phyloP scores from a whole-genome alignment of 1,284 basidiomycete species.

The Ganoderma multipileum region DNA sequence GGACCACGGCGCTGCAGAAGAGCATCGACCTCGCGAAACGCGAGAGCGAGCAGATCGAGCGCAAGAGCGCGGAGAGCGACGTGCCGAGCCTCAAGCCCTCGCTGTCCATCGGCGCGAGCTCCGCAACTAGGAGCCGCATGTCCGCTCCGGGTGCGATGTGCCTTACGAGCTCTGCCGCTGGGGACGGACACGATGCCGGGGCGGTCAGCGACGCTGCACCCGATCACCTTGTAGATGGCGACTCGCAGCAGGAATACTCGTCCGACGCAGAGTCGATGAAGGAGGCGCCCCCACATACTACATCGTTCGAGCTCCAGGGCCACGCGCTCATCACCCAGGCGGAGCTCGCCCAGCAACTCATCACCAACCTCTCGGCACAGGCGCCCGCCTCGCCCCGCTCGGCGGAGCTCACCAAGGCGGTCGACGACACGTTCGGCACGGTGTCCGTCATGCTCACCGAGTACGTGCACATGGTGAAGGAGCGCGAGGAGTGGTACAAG shows the following conservation, averaged over 20 bases:
- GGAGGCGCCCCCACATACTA: slow-evolving; percentile 68
- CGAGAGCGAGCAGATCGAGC: slow-evolving; percentile 33
- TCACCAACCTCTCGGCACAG: slow-evolving; percentile 56
- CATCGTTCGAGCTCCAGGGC: slow-evolving; percentile 75
- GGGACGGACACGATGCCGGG: slow-evolving; percentile 27
- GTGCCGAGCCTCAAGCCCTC: slow-evolving; percentile 34
- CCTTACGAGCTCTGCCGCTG: slow-evolving; percentile 23
- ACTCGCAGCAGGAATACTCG: slow-evolving; percentile 49
- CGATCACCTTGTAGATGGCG: slow-evolving; percentile 30
- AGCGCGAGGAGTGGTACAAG: slow-evolving; percentile 86
- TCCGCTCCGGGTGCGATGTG: slow-evolving; percentile 12
- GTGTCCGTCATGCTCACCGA: slow-evolving; percentile 70
- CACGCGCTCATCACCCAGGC: slow-evolving; percentile 83
- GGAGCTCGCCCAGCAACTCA: slow-evolving; percentile 77
- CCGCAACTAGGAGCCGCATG: slow-evolving; percentile 12
- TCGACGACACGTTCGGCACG: slow-evolving; percentile 68
- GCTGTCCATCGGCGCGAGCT: slow-evolving; percentile 27
- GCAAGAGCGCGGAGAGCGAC: slow-evolving; percentile 45
- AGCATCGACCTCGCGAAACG: slow-evolving; percentile 72
- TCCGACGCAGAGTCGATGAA: slow-evolving; percentile 51
- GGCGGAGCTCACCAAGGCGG: slow-evolving; percentile 60
- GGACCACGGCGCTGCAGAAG: slow-evolving; percentile 79
- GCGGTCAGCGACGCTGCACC: slow-evolving; percentile 14
- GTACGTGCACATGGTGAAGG: slow-evolving; percentile 76
- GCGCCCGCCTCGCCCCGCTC: slow-evolving; percentile 44